These are phyloP conservation scores for Mycena galopus DNA, from an alignment of 768 basidiomycete species.

Conservation along the genomic window DNA sequence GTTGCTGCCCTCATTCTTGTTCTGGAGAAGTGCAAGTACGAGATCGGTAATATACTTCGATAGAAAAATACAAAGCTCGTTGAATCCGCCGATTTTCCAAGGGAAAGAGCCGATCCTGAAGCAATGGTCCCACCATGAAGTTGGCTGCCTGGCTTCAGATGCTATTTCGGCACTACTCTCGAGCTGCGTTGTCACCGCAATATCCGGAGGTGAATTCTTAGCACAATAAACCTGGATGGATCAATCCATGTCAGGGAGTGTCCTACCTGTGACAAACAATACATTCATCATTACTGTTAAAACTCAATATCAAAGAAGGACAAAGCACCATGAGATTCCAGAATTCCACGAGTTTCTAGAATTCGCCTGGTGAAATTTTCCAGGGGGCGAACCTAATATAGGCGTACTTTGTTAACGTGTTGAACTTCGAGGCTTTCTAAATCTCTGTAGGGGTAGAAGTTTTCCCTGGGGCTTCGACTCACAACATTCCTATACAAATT, in stretches of 20 bases:
- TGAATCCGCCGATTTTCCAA: background rate
- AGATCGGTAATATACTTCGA: too few species aligned
- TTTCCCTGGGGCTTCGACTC: too few species aligned
- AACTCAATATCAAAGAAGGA: background rate
- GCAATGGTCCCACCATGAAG: too few species aligned
- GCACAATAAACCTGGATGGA: constrained; percentile 21
- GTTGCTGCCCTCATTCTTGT: background rate
- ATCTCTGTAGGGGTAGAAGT: too few species aligned
- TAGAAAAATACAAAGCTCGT: background rate
- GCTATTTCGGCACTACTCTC: too few species aligned
- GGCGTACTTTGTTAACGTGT: too few species aligned
- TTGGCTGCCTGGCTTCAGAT: too few species aligned
- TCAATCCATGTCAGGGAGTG: background rate
- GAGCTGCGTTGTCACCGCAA: too few species aligned
- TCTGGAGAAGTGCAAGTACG: constrained; percentile 8
- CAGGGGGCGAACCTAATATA: too few species aligned
- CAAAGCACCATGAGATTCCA: background rate
- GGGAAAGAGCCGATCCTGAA: background rate
- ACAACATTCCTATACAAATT: too few species aligned
- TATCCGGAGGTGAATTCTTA: background rate
- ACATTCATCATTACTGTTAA: constrained; percentile 9
- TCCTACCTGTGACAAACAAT: background rate
- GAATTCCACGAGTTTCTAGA: background rate
- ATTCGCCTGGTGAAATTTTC: too few species aligned
- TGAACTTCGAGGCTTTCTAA: too few species aligned